Evolutionary conservation across 2,329 filamentous ascomycete genomes (phyloP).

Genomic region (Trichoderma atrobrunneum): DNA sequence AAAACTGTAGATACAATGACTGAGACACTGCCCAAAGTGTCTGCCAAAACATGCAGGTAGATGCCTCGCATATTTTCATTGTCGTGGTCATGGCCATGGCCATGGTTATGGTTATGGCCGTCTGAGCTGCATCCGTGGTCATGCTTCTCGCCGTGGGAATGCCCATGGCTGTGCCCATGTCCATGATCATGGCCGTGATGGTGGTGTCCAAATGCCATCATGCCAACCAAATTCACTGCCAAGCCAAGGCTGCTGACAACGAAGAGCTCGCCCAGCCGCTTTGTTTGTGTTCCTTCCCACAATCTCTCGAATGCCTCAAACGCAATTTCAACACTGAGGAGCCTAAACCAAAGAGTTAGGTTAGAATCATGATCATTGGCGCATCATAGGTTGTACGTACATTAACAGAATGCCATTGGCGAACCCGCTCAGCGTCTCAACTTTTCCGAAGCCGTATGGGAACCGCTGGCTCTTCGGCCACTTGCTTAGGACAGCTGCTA

Average conservation of each 20-base stretch:
- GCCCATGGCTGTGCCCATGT: slow-evolving; percentile 41
- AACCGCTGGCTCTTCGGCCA: slow-evolving; percentile 89
- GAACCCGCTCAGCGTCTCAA: slow-evolving; percentile 93
- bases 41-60: slow-evolving; percentile 90
- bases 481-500: slow-evolving; percentile 92
- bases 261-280: slow-evolving; percentile 80
- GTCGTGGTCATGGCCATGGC: slow-evolving; percentile 54
- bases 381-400: slow-evolving; percentile 44
- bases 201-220: slow-evolving; percentile 76
- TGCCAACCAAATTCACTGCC: slow-evolving; percentile 86
- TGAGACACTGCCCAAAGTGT: slow-evolving; percentile 89
- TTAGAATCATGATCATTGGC: slow-evolving; percentile 14
- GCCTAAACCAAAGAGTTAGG: slow-evolving; percentile 48
- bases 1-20: slow-evolving; percentile 89
- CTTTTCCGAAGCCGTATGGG: slow-evolving; percentile 94
- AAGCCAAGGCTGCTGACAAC: slow-evolving; percentile 84
- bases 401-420: slow-evolving; percentile 94
- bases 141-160: slow-evolving; percentile 41
- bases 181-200: slow-evolving; percentile 42
- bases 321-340: slow-evolving; percentile 94
- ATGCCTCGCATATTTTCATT: slow-evolving; percentile 99
- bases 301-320: slow-evolving; percentile 90
- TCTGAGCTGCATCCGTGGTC: slow-evolving; percentile 28
- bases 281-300: slow-evolving; percentile 77
- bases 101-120: slow-evolving; percentile 34